Conservation (phyloP, 2,329 filamentous ascomycete species). For the Trichocomaceae sp. region DNA sequence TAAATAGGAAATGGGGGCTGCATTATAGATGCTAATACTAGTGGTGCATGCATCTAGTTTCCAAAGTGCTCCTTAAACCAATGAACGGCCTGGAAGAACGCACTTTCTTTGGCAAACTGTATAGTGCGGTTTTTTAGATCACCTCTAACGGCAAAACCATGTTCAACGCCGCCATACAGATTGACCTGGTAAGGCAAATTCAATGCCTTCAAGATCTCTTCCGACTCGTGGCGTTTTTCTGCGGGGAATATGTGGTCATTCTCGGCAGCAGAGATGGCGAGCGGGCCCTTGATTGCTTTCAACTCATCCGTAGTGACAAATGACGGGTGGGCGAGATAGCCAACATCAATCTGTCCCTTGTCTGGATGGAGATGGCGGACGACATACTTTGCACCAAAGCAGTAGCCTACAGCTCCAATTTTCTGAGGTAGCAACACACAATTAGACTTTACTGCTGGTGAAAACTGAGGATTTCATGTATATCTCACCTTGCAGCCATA, state of each 20-base stretch:
- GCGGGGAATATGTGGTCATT: not conserved
- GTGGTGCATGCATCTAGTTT: not conserved
- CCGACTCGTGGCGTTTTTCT: constrained; percentile 20
- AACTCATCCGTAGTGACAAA: not conserved
- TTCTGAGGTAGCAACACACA: not conserved
- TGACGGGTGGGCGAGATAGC: constrained; percentile 1
- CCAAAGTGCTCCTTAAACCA: constrained; percentile 63
- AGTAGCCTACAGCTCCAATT: constrained; percentile 6
- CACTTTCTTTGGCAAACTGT: constrained; percentile 66
- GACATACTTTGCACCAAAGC: constrained; percentile 6
- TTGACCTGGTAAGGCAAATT: constrained; percentile 62
- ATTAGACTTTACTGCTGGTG: not conserved
- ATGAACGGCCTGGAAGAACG: constrained; percentile 63
- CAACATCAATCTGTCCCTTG: not conserved
- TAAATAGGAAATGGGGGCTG: too few relatives aligned
- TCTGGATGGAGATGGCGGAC: not conserved
- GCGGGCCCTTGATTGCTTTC: constrained; percentile 1
- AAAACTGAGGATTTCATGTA: not conserved
- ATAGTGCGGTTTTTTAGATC: constrained; percentile 49
- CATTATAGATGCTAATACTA: too few relatives aligned
- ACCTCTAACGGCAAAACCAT: constrained; percentile 64
- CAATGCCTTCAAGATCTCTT: constrained; percentile 49
- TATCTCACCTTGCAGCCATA: constrained; percentile 2
- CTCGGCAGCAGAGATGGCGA: constrained; percentile 5
- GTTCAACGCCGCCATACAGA: constrained; percentile 59